Base-by-base conservation (phyloP, 2,329 filamentous ascomycete species). In the Tolypocladium nubicola region DNA sequence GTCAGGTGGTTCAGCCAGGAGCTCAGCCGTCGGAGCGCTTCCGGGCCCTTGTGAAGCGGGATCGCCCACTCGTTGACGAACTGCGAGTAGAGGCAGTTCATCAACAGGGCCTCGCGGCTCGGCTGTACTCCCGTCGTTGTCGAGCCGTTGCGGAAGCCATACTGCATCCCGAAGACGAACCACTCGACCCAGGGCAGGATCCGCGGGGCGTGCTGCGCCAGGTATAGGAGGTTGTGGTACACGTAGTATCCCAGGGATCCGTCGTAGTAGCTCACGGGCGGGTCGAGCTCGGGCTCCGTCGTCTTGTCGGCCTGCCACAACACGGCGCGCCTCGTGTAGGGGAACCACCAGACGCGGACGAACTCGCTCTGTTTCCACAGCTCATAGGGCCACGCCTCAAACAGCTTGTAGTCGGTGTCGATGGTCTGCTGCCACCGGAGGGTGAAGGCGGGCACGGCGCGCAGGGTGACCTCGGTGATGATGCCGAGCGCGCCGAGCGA, bases 11-110 rank as follows among this genome's bases (percentile, higher is more conserved):
- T 87, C 56, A 99, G 79, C 94, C 94, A 99, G 53, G 89, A 87
- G 43, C 87, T 89, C 14, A 99, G 80, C 11, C 94, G 85, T 38
- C 78, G 81, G 49, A 99, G 83, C 9, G 90, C 92, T 72, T 97
- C 92, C 16, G 93, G 93, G 0, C 94, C 94, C 63, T 88, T 87
- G 61, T 84, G 77, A 1, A 99, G 79, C 1, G 94, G 93, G 8
- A 99, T 81, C 0, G 93, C 93, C 94, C 94, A 99, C 71, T 99
- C 94, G 71, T 99, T 97, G 62, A 99, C 94, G 66, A 90, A 96
- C 69, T 99, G 94, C n/a, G 89, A 93, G 77, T 97, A 99, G 7
- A 97, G 82, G 67, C 94, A 99, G 76, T 99, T 94, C 89, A 99
- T 93, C 55, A 97, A 79, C 52, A 97, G 81, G 14, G 91, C 93